These are phyloP conservation scores for Acarospora socialis DNA, from an alignment of 2,329 filamentous ascomycete species.

Conservation along the genomic window DNA sequence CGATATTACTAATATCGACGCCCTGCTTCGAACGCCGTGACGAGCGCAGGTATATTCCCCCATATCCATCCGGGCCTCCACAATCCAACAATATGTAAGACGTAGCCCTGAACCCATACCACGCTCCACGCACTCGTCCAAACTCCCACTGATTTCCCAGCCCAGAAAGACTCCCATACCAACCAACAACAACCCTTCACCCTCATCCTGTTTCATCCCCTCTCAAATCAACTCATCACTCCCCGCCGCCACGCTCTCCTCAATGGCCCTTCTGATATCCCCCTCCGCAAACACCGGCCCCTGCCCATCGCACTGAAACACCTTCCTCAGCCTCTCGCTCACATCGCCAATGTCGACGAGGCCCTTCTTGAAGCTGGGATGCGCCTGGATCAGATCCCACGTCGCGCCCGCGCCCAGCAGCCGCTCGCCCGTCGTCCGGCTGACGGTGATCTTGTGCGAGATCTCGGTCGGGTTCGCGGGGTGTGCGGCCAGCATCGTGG, in stretches of 20 bases:
- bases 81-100: too few relatives aligned
- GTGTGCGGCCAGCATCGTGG: constrained; percentile 47
- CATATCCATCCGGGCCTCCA: too few relatives aligned
- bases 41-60: too few relatives aligned
- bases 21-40: too few relatives aligned
- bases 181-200: too few relatives aligned
- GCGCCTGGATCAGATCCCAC: constrained; percentile 78
- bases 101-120: too few relatives aligned
- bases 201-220: too few relatives aligned
- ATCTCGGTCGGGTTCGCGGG: constrained; percentile 18
- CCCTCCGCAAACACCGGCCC: constrained; percentile 77
- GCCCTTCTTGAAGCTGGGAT: constrained; percentile 62
- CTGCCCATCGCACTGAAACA: constrained; percentile 71
- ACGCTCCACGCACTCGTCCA: too few relatives aligned
- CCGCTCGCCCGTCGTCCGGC: constrained; percentile 48
- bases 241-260: constrained; percentile 60
- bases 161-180: too few relatives aligned
- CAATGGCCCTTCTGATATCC: constrained; percentile 58
- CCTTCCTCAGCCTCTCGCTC: constrained; percentile 59
- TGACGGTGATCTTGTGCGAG: constrained; percentile 54
- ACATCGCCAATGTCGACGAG: constrained; percentile 71
- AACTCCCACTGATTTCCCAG: too few relatives aligned
- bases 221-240: constrained; percentile 65
- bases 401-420: constrained; percentile 63
- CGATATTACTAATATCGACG: too few relatives aligned